Conservation (phyloP, 495 filamentous ascomycete genomes). For the Cetradonia linearis region DNA sequence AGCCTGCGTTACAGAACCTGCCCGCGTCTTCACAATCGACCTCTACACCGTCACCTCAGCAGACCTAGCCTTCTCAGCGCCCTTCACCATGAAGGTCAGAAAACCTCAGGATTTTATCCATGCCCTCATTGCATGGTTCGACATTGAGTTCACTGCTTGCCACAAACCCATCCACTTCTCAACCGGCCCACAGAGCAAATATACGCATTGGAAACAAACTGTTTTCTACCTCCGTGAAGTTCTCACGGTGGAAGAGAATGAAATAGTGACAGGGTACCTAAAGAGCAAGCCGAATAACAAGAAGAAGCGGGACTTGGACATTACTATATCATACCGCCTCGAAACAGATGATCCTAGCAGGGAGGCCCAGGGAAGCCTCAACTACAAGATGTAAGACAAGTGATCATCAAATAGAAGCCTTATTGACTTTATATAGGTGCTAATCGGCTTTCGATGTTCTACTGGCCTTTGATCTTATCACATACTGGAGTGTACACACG, state of each 20-base stretch:
- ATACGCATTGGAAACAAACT: constrained; percentile 93
- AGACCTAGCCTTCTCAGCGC: constrained; percentile 66
- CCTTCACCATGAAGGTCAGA: constrained; percentile 60
- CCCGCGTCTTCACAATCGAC: constrained; percentile 66
- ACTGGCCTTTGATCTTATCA: background rate
- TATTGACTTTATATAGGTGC: constrained; percentile 37
- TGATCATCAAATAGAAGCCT: background rate
- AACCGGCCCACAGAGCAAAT: constrained; percentile 81
- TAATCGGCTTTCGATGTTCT: constrained; percentile 21
- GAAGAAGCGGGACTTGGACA: constrained; percentile 92
- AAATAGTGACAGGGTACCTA: constrained; percentile 59
- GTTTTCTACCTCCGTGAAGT: constrained; percentile 83
- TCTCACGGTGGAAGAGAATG: constrained; percentile 70
- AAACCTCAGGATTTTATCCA: constrained; percentile 79
- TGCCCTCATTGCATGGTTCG: constrained; percentile 95
- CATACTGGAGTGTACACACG: background rate
- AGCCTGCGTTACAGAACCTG: constrained; percentile 69
- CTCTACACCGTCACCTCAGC: constrained; percentile 64
- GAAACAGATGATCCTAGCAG: constrained; percentile 62
- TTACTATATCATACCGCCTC: constrained; percentile 72
- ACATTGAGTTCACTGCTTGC: constrained; percentile 94
- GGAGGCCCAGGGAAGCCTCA: constrained; percentile 55
- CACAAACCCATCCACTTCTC: constrained; percentile 78
- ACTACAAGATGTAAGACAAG: constrained; percentile 73
- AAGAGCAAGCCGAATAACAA: constrained; percentile 81